Base-by-base conservation (phyloP, 2,329 filamentous ascomycete genomes). In the Arthrobotrys megalospora region DNA sequence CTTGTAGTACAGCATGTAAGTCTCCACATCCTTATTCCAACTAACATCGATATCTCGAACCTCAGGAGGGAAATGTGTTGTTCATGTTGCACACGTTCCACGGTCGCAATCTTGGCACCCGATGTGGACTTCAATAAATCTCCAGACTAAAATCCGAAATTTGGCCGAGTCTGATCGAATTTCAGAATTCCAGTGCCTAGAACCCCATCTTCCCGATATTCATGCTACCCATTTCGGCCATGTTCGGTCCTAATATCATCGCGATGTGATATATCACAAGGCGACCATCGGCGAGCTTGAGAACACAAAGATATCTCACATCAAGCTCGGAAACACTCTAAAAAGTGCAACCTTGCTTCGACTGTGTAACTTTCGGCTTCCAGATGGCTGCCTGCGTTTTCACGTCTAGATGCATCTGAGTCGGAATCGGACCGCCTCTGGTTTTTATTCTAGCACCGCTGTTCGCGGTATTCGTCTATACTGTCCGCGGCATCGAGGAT, bases 401-500 rank as follows among this genome's bases (percentile, higher is more conserved):
- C 19, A 16, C n/a, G 24, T 28, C 24, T 28, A 28, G 24, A 28
- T 43, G 11, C 41, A 48, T 24, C 50, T 67, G 41, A 28, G 11
- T 67, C 47, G 65, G 34, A 45, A 41, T 60, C 14, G 28, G 38
- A 5, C 38, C 34, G 38, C 38, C 60, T 47, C 24, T 47, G 41
- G 24, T 7, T 52, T 66, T 53, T 28, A 28, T 34, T 64, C 19
- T 66, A 16, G 21, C 12, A 41, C 45, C 12, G 62, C 72, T 68
- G 72, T 70, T 76, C 72, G 72, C 72, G 72, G 72, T 50, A 53
- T 48, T 45, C 38, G 53, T 52, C 28, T 36, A 32, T 48, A 19
- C 43, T 67, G 63, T 64, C 71, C 64, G 71, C 71, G 64, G 64
- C 24, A 32, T 58, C 38, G 64, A 69, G 64, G 72, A 76, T 76